Evolutionary conservation across 176 grass and related monocot genomes (phyloP).

Genomic region (Lolium rigidum): DNA sequence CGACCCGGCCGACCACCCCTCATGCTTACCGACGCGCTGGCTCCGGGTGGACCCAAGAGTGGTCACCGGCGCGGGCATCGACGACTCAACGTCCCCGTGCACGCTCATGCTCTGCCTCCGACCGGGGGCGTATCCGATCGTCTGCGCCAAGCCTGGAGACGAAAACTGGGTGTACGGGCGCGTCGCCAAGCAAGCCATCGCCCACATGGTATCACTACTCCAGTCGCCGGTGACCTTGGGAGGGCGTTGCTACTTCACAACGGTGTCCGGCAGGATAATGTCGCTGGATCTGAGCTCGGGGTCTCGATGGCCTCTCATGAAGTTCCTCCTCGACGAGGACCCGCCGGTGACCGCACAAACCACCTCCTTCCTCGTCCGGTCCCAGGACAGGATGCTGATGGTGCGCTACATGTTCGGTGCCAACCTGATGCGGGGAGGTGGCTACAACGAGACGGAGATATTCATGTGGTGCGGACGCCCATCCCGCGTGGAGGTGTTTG

Average conservation of each 20-base stretch:
- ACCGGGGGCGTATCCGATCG: background rate
- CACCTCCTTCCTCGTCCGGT: background rate
- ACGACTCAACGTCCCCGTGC: background rate
- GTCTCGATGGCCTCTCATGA: background rate
- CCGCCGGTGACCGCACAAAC: background rate
- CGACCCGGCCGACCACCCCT: too few species aligned
- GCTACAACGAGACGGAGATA: background rate
- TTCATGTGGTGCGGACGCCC: background rate
- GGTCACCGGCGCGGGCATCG: background rate
- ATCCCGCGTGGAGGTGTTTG: slow-evolving; percentile 6
- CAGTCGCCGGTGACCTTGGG: background rate
- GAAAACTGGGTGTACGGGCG: background rate
- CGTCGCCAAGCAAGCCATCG: background rate
- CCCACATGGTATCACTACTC: background rate
- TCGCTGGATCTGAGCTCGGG: background rate
- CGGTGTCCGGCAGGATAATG: background rate
- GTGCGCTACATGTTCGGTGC: background rate
- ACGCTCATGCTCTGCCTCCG: background rate
- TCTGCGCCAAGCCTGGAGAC: background rate
- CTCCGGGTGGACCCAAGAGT: background rate
- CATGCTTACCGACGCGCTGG: background rate
- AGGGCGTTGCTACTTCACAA: background rate
- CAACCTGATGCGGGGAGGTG: background rate
- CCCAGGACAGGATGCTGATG: slow-evolving; percentile 9
- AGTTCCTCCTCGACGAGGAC: background rate